These are phyloP conservation scores for Echeveria elegans DNA, from an alignment of 164 flowering plant species.

Conservation along the genomic window DNA sequence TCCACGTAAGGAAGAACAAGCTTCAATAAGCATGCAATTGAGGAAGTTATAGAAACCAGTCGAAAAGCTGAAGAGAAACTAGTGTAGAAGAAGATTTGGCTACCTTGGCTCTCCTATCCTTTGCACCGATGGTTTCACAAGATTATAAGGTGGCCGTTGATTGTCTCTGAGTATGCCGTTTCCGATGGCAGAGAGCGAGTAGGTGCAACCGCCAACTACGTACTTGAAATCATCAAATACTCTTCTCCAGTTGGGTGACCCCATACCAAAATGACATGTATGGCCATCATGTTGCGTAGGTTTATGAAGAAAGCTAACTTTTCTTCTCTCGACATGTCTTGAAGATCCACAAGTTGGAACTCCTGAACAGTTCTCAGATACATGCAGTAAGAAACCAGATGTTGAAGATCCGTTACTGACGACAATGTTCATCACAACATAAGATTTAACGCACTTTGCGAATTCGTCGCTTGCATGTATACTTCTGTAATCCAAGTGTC, in stretches of 20 bases:
- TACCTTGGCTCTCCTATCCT: constrained; percentile 57
- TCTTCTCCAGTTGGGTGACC: constrained; percentile 60
- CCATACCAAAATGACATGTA: constrained; percentile 62
- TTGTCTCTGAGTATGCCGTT: constrained; percentile 74
- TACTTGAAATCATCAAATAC: constrained; percentile 75
- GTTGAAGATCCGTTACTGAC: not conserved
- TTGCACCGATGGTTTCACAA: constrained; percentile 55
- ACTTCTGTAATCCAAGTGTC: constrained; percentile 69
- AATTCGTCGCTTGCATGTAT: constrained; percentile 85
- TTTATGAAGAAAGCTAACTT: constrained; percentile 77
- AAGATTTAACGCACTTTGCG: constrained; percentile 49
- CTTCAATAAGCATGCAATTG: constrained; percentile 27
- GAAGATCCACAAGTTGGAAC: constrained; percentile 73
- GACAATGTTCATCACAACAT: not conserved
- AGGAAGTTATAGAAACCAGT: too few relatives aligned
- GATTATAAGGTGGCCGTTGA: constrained; percentile 77
- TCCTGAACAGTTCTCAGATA: constrained; percentile 71
- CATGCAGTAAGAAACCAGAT: constrained; percentile 22
- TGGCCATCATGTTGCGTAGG: constrained; percentile 84
- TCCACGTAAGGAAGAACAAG: constrained; percentile 64
- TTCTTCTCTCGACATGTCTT: constrained; percentile 63
- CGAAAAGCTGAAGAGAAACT: too few relatives aligned
- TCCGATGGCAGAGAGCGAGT: constrained; percentile 72
- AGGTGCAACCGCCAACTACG: constrained; percentile 70
- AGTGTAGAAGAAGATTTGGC: not conserved